Evolutionary conservation across 768 basidiomycete genomes (phyloP).

Genomic region (Pseudohyphozyma bogoriensis): DNA sequence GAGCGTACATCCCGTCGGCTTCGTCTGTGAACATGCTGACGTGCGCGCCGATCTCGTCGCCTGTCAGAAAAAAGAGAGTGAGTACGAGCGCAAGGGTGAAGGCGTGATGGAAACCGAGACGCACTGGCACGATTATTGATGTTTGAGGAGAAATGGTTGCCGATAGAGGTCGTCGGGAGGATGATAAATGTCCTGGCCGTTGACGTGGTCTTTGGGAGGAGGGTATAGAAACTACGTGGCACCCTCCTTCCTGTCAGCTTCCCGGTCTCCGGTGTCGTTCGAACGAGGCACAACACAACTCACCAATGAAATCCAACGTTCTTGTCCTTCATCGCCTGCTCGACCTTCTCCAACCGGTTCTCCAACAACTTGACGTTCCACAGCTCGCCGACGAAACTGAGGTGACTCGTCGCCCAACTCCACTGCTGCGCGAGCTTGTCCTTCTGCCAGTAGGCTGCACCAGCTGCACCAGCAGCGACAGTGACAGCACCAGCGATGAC

Average conservation of each 20-base stretch:
- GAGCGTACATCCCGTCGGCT: slow-evolving; percentile 17
- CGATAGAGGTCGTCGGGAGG: neutral
- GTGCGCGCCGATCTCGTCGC: slow-evolving; percentile 24
- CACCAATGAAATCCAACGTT: slow-evolving; percentile 27
- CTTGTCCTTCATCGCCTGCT: neutral
- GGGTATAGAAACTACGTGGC: slow-evolving; percentile 25
- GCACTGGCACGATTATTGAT: slow-evolving; percentile 5
- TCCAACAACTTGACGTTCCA: slow-evolving; percentile 24
- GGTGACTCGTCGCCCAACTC: slow-evolving; percentile 27
- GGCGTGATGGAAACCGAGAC: too few species aligned
- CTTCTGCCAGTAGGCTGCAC: slow-evolving; percentile 21
- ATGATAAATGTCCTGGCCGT: slow-evolving; percentile 20
- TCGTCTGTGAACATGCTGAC: slow-evolving; percentile 23
- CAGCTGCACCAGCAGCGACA: slow-evolving; percentile 7
- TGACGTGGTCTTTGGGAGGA: slow-evolving; percentile 2
- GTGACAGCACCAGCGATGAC: slow-evolving; percentile 1
- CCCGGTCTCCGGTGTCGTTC: too few species aligned
- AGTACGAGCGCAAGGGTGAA: too few species aligned
- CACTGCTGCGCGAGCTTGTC: slow-evolving; percentile 20
- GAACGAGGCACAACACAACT: neutral
- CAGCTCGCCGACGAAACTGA: slow-evolving; percentile 26
- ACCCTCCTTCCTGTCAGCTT: neutral
- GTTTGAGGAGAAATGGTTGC: slow-evolving; percentile 13
- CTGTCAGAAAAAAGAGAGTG: too few species aligned
- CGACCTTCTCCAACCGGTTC: slow-evolving; percentile 3